Evolutionary conservation across 2,329 filamentous ascomycete genomes (phyloP).

Genomic region (Pestalotiopsis sp.): DNA sequence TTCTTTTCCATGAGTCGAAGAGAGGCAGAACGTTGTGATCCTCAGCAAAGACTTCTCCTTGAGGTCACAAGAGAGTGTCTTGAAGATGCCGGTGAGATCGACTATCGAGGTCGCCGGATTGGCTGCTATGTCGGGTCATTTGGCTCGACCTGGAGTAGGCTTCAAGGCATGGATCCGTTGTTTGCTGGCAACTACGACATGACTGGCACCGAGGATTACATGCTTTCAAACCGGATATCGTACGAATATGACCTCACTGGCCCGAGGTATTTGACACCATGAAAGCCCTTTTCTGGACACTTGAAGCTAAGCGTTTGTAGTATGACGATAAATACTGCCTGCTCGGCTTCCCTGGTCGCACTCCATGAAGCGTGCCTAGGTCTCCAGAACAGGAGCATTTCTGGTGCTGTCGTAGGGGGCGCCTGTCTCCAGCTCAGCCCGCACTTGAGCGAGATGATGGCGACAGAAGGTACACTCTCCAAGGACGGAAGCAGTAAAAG

Average conservation of each 20-base stretch:
- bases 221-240: constrained; percentile 30
- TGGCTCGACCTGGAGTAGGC: constrained; percentile 34
- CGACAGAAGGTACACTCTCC: neutral
- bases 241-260: constrained; percentile 12
- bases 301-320: neutral
- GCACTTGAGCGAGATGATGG: neutral
- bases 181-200: constrained; percentile 23
- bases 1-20: constrained; percentile 28
- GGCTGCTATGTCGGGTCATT: constrained; percentile 39
- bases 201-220: constrained; percentile 25
- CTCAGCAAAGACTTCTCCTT: constrained; percentile 38
- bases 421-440: constrained; percentile 1
- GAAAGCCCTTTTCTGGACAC: no score
- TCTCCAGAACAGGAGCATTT: neutral
- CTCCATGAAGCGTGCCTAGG: neutral
- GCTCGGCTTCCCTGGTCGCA: neutral
- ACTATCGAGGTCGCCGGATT: constrained; percentile 32
- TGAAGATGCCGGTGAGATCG: constrained; percentile 35
- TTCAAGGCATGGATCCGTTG: constrained; percentile 26
- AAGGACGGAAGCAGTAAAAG: neutral
- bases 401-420: constrained; percentile 7
- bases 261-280: neutral
- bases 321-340: constrained; percentile 5
- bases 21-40: constrained; percentile 35
- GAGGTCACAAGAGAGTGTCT: constrained; percentile 39